These are phyloP conservation scores for Lepidium africanum DNA, from an alignment of 345 rosid genomes.

Conservation along the genomic window DNA sequence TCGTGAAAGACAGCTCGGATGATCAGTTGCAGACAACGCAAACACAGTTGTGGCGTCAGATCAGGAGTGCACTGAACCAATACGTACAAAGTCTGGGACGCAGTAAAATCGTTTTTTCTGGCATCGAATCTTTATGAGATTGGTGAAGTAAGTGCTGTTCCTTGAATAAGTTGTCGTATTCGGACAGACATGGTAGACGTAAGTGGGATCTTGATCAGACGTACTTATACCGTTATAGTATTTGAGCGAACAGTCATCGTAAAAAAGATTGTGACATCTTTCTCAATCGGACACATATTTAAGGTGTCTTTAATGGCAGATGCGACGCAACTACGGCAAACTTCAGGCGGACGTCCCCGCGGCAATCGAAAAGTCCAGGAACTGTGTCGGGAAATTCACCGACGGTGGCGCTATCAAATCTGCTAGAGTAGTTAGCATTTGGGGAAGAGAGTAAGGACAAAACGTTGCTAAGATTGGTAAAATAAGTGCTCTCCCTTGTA, in stretches of 20 bases:
- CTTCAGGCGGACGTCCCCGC: background rate
- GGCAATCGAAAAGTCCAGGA: constrained; percentile 29
- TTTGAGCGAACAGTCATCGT: constrained; percentile 24
- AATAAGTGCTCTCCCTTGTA: constrained; percentile 24
- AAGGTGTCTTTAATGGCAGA: background rate
- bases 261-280: constrained; percentile 16
- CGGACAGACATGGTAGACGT: background rate
- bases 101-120: background rate
- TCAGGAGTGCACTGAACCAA: constrained; percentile 46
- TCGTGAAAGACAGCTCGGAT: constrained; percentile 32
- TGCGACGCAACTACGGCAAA: constrained; percentile 25
- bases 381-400: constrained; percentile 14
- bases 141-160: constrained; percentile 26
- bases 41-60: constrained; percentile 5
- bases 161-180: constrained; percentile 13
- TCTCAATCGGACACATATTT: background rate
- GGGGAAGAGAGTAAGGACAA: constrained; percentile 19
- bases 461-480: constrained; percentile 23
- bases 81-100: constrained; percentile 3
- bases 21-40: background rate
- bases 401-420: constrained; percentile 25
- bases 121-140: constrained; percentile 30
- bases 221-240: background rate
- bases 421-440: background rate
- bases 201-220: no score